These are phyloP conservation scores for Mycena rosella DNA, from an alignment of 768 basidiomycete genomes.

Conservation along the genomic window DNA sequence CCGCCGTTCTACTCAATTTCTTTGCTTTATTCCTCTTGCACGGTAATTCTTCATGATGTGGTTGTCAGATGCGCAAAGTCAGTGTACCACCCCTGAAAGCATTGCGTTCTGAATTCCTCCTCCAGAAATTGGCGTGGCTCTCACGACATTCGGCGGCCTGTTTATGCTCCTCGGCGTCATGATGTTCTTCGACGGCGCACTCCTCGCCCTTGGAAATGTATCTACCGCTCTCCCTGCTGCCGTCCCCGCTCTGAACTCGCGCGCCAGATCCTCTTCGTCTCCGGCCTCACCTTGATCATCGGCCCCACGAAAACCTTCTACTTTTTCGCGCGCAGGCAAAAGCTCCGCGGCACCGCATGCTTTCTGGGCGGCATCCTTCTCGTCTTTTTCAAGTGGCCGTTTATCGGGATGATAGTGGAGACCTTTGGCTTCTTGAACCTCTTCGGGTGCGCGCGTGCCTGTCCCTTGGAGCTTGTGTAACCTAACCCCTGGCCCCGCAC, in stretches of 20 bases:
- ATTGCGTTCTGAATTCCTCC: conserved; percentile 27
- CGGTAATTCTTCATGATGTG: conserved; percentile 59
- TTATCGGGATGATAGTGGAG: conserved; percentile 93
- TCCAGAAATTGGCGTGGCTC: conserved; percentile 94
- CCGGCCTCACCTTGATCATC: conserved; percentile 96
- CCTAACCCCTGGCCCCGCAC: conserved; percentile 26
- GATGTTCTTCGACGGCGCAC: conserved; percentile 95
- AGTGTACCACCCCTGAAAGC: conserved; percentile 35
- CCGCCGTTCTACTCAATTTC: neutral
- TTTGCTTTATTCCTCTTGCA: conserved; percentile 2
- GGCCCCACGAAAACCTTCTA: conserved; percentile 97
- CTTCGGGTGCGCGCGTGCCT: conserved; percentile 77
- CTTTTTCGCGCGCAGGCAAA: conserved; percentile 97
- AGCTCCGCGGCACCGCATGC: conserved; percentile 89
- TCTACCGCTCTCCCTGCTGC: conserved; percentile 23
- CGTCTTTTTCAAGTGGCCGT: conserved; percentile 96
- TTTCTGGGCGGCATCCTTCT: conserved; percentile 93
- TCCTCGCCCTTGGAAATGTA: conserved; percentile 98
- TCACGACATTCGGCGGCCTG: conserved; percentile 93
- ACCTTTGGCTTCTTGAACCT: conserved; percentile 97
- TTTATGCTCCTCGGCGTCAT: conserved; percentile 98
- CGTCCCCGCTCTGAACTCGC: conserved; percentile 10
- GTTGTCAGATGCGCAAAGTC: conserved; percentile 77
- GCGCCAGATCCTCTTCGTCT: conserved; percentile 90
- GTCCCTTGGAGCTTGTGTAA: conserved; percentile 15